Conservation (phyloP, 2,329 filamentous ascomycete species). For the Diaporthe capsici region DNA sequence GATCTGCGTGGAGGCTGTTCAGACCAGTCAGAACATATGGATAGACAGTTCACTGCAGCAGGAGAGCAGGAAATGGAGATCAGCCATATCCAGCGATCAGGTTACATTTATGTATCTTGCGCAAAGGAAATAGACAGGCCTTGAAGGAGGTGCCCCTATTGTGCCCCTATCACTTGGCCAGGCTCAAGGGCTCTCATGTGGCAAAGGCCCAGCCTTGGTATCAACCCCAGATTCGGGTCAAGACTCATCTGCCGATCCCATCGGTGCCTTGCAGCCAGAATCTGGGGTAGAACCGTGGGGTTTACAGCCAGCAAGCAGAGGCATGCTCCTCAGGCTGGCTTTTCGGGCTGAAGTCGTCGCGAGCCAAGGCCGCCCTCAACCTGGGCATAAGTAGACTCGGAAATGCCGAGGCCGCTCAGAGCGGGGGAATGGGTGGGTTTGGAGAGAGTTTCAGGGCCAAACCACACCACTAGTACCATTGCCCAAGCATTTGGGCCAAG, state of each 20-base stretch:
- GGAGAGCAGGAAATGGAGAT: background rate
- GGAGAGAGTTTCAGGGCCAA: constrained; percentile 22
- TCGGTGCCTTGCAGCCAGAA: constrained; percentile 14
- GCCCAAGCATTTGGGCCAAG: constrained; percentile 19
- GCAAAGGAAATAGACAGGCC: background rate
- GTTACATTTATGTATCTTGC: constrained; percentile 8
- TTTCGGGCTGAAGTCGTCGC: constrained; percentile 17
- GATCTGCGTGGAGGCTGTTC: background rate
- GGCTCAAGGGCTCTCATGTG: background rate
- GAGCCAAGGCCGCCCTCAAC: constrained; percentile 7
- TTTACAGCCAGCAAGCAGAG: background rate
- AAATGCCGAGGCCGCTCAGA: background rate
- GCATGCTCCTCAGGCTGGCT: background rate
- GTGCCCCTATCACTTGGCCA: background rate
- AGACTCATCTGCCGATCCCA: background rate
- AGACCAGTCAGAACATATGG: background rate
- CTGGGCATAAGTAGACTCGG: background rate
- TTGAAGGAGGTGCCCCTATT: background rate
- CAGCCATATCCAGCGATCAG: too few relatives aligned
- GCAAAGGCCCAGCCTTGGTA: constrained; percentile 8
- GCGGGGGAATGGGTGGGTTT: constrained; percentile 7
- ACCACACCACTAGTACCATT: constrained; percentile 9
- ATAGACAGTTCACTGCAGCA: too few relatives aligned
- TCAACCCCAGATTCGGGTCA: background rate
- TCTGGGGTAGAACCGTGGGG: background rate